Percentiles rank a stretch among this genome's conserved stretches.
These are phyloP conservation scores for Hylodesmum podocarpum DNA, from an alignment of 306 rosid genomes.

Conservation along the genomic window DNA sequence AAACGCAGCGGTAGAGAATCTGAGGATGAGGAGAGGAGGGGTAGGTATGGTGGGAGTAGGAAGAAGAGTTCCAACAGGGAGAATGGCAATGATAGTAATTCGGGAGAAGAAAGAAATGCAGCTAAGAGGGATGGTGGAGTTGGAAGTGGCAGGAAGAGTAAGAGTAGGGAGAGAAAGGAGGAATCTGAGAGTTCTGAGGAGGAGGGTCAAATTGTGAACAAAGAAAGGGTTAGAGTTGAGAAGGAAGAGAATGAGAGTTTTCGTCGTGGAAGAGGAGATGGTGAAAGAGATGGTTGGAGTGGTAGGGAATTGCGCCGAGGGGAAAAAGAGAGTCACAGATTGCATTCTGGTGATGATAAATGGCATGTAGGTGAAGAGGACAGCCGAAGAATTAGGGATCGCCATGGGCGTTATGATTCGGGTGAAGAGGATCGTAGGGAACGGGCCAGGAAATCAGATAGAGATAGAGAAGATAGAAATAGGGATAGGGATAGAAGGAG, in stretches of 20 bases:
- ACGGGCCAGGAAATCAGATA: constrained; percentile 13
- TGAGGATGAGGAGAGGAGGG: constrained; percentile 40
- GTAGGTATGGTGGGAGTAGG: constrained; percentile 23
- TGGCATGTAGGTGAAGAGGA: constrained; percentile 35
- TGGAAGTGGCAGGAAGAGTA: constrained; percentile 26
- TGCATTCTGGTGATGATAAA: constrained; percentile 29
- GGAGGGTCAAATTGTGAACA: constrained; percentile 36
- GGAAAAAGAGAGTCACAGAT: constrained; percentile 25
- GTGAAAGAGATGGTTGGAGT: constrained; percentile 18
- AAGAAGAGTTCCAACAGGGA: constrained; percentile 31
- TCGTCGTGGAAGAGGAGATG: constrained; percentile 21
- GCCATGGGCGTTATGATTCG: constrained; percentile 25
- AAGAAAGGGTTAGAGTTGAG: constrained; percentile 18
- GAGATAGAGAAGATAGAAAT: constrained; percentile 19
- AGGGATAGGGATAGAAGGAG: constrained; percentile 23
- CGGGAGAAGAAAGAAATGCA: constrained; percentile 22
- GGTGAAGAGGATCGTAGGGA: constrained; percentile 43
- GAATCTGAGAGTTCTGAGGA: constrained; percentile 33
- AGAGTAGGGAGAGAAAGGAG: constrained; percentile 24
- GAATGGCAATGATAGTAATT: constrained; percentile 20
- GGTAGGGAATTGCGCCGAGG: constrained; percentile 22
- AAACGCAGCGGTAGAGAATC: constrained; percentile 37
- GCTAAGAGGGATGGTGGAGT: background rate
- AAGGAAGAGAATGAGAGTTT: constrained; percentile 29
- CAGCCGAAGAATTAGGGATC: constrained; percentile 30